Base-by-base conservation (phyloP, 352 stramenopile genomes). In the Phytopythium sindhum region DNA sequence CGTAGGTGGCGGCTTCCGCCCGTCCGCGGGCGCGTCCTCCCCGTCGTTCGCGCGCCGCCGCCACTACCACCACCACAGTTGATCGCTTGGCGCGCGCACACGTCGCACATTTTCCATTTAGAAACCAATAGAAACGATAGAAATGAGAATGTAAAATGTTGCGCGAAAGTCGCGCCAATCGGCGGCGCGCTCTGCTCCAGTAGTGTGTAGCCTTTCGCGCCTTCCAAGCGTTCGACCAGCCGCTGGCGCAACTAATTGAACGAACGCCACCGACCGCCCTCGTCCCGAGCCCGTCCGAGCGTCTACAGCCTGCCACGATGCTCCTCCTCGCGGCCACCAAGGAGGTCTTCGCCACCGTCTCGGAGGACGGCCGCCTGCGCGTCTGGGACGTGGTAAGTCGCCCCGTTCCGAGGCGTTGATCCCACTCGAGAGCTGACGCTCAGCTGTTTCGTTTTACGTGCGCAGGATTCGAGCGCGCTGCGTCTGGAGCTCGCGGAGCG, bases 351-450 rank as follows among this genome's bases (percentile, higher is more conserved):
- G 85, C 81, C 59, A 75, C 78, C 66, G 84, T 95, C 67, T 89
- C 85, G 48, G 82, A 90, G 57, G 87, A 95, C 73, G 84, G 82
- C 63, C 85, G 87, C 47, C 77, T 95, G 55, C 90, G 90, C 74
- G 72, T 95, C 48, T 95, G 85, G 84, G 73, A 95, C 65, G 75
- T 90, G 67, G 80, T 87, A 63, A 66, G 78, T 81, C 21, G 4
- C 24, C n/a, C 37, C 60, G 21, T 48, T 23, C 11, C 2, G 2
- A 11, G 24, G 23, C 1, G n/a, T 9, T 51, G 48, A 58, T n/a
- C n/a, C n/a, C n/a, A n/a, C n/a, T n/a, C n/a, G n/a, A n/a, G n/a
- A n/a, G n/a, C 52, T 58, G 31, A 58, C 52, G 52, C 26, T 7
- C 14, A 8, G 21, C 24, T 17, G 24, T 26, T 41, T 0, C 31